phyloP scores from a whole-genome alignment of 1,284 basidiomycete species.

The Moesziomyces aphidis region DNA sequence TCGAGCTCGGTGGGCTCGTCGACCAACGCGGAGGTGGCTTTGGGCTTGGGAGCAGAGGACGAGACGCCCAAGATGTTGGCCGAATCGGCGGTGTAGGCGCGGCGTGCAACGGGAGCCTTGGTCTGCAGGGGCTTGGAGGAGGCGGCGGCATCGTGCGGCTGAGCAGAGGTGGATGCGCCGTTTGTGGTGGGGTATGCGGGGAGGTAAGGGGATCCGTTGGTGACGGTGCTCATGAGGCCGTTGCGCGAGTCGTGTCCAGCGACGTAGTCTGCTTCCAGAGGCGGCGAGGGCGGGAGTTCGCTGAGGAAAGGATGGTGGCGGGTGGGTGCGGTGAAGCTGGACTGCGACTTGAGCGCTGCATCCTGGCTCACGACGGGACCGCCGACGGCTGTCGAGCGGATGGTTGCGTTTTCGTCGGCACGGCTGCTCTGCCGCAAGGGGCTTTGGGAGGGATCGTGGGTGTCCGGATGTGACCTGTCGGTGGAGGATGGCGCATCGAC shows the following conservation, averaged over 20 bases:
- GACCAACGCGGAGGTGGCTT: slow-evolving; percentile 1
- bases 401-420: slow-evolving; percentile 3
- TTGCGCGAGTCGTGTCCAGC: slow-evolving; percentile 38
- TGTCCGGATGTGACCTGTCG: slow-evolving; percentile 10
- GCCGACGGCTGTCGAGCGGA: slow-evolving; percentile 1
- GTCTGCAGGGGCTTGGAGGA: slow-evolving; percentile 12
- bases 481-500: slow-evolving; percentile 8
- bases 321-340: slow-evolving; percentile 47
- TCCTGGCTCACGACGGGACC: slow-evolving; percentile 23
- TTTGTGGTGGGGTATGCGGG: slow-evolving; percentile 8
- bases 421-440: slow-evolving; percentile 13
- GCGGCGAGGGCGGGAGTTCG: slow-evolving; percentile 61
- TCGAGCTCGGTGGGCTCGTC: slow-evolving; percentile 24
- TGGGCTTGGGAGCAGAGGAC: not conserved
- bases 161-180: not conserved
- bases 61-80: slow-evolving; percentile 8
- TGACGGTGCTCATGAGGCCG: slow-evolving; percentile 35
- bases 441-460: slow-evolving; percentile 13
- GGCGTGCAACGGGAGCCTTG: slow-evolving; percentile 37
- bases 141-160: not conserved
- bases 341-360: slow-evolving; percentile 39
- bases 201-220: slow-evolving; percentile 14
- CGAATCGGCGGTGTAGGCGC: slow-evolving; percentile 38
- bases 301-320: slow-evolving; percentile 54
- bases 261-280: slow-evolving; percentile 54